Evolutionary conservation across 2,329 filamentous ascomycete species (phyloP).

Genomic region (Botrytis tulipae): DNA sequence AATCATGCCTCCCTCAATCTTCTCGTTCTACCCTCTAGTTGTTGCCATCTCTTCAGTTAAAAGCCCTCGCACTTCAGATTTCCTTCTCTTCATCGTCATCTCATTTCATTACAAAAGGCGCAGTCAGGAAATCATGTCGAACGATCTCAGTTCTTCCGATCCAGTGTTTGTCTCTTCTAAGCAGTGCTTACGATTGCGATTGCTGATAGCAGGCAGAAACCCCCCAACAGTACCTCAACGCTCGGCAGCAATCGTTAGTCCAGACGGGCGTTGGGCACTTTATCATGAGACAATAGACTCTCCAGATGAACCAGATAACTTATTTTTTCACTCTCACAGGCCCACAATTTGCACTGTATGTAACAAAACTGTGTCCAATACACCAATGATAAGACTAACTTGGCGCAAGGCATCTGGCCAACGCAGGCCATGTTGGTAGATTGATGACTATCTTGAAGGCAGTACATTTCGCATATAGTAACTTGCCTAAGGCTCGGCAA

Average conservation of each 20-base stretch:
- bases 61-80: not conserved
- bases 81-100: not conserved
- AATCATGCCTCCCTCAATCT: not conserved
- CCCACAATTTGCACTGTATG: not conserved
- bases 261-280: not conserved
- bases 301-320: not conserved
- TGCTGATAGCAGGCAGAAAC: not conserved
- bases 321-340: not conserved
- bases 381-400: not conserved
- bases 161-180: not conserved
- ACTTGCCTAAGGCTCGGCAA: too few species aligned
- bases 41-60: not conserved
- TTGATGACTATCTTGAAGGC: not conserved
- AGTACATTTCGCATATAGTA: not conserved
- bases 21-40: not conserved
- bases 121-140: not conserved
- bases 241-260: not conserved
- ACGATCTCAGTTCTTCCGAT: not conserved
- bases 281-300: not conserved
- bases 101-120: not conserved
- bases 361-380: not conserved
- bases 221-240: not conserved
- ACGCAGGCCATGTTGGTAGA: not conserved
- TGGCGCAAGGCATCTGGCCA: not conserved
- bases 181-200: not conserved